Conservation (phyloP, 352 stramenopile species). For the Hyphochytrium catenoides region DNA sequence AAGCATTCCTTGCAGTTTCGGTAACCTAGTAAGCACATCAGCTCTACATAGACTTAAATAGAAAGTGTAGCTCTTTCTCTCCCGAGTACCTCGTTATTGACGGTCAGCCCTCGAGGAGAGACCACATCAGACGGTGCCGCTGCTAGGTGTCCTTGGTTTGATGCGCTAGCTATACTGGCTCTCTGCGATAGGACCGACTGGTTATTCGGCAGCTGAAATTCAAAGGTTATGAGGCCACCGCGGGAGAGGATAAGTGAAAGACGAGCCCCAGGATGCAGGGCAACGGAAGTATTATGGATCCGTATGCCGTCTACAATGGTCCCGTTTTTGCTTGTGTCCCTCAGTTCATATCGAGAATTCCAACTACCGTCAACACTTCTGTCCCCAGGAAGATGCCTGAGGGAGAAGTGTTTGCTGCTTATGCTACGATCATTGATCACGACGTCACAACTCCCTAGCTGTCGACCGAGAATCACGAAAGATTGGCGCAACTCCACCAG, state of each 20-base stretch:
- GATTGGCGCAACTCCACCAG: constrained; percentile 35
- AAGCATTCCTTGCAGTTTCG: too few relatives aligned
- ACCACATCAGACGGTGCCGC: too few relatives aligned
- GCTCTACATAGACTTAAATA: too few relatives aligned
- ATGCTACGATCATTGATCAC: constrained; percentile 64
- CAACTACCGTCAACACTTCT: constrained; percentile 22
- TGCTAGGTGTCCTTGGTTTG: too few relatives aligned
- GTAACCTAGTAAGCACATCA: too few relatives aligned
- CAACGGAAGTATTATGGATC: constrained; percentile 43
- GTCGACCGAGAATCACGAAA: constrained; percentile 41
- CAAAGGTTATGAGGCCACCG: constrained; percentile 51
- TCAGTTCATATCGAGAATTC: constrained; percentile 49
- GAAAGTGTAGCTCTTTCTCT: too few relatives aligned
- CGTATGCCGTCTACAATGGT: constrained; percentile 64
- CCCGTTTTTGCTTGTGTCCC: constrained; percentile 67
- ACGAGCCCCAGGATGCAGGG: constrained; percentile 30
- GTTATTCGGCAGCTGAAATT: constrained; percentile 30
- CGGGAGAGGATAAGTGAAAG: constrained; percentile 59
- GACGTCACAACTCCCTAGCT: constrained; percentile 52
- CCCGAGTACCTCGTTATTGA: too few relatives aligned
- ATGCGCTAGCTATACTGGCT: constrained; percentile 10
- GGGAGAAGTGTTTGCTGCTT: constrained; percentile 51
- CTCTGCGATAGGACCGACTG: not conserved
- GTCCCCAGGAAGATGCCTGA: constrained; percentile 32
- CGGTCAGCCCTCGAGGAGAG: too few relatives aligned